Percentiles rank a stretch among this genome's conserved stretches.
These are phyloP conservation scores for Yamadazyma conglobata DNA, from an alignment of 1,139 yeast genomes.

Conservation along the genomic window DNA sequence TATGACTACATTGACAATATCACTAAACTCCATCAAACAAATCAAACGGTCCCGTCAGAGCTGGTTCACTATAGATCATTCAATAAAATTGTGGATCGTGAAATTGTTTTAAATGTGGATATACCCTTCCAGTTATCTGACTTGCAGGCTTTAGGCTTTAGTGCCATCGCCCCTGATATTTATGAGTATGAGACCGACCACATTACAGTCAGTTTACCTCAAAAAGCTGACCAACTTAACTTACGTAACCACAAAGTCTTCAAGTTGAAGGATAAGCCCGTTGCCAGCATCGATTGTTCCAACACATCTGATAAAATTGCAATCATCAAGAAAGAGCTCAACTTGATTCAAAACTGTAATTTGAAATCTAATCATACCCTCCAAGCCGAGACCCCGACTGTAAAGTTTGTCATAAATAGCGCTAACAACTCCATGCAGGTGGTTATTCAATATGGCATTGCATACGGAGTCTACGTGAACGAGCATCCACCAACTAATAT, in stretches of 20 bases:
- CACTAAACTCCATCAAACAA: slow-evolving; percentile 10
- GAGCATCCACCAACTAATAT: slow-evolving; percentile 12
- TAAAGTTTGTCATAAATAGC: slow-evolving; percentile 11
- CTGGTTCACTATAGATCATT: slow-evolving; percentile 12
- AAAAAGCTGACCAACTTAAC: slow-evolving; percentile 8
- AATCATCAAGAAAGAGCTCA: slow-evolving; percentile 13
- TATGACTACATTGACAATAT: slow-evolving; percentile 6
- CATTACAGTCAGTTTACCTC: slow-evolving; percentile 4
- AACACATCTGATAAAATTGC: slow-evolving; percentile 1
- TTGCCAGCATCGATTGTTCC: slow-evolving; percentile 14
- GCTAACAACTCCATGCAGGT: slow-evolving; percentile 7
- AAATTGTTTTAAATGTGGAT: slow-evolving; percentile 4
- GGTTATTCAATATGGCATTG: slow-evolving; percentile 11
- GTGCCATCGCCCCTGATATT: not conserved
- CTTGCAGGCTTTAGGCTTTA: slow-evolving; percentile 6
- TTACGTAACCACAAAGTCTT: slow-evolving; percentile 13
- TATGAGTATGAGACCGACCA: slow-evolving; percentile 6
- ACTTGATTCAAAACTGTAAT: slow-evolving; percentile 10
- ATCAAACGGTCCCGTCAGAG: slow-evolving; percentile 8
- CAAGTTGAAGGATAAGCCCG: slow-evolving; percentile 15
- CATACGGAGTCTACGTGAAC: slow-evolving; percentile 15
- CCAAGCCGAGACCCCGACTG: slow-evolving; percentile 9
- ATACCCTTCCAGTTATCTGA: slow-evolving; percentile 3
- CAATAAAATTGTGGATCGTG: slow-evolving; percentile 11
- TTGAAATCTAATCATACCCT: slow-evolving; percentile 14